Evolutionary conservation across 2,329 filamentous ascomycete species (phyloP).

Genomic region (Claviceps sp.): DNA sequence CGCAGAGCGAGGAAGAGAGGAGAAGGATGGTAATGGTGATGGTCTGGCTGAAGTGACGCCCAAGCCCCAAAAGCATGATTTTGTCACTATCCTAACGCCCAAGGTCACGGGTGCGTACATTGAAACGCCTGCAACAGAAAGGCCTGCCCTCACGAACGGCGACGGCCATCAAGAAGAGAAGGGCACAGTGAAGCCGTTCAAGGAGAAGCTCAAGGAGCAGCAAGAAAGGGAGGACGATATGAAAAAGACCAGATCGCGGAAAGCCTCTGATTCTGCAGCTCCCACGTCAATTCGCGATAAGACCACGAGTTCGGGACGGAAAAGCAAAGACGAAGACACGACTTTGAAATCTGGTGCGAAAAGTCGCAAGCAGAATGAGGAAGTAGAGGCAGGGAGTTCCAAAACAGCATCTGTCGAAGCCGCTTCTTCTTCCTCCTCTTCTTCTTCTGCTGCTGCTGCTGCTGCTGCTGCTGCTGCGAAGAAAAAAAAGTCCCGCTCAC

Average conservation of each 20-base stretch:
- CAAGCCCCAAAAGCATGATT: conserved; percentile 29
- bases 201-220: conserved; percentile 9
- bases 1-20: conserved; percentile 12
- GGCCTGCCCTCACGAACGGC: conserved; percentile 19
- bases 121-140: conserved; percentile 38
- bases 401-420: too few relatives aligned
- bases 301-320: conserved; percentile 13
- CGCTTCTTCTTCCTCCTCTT: too few relatives aligned
- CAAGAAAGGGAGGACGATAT: conserved; percentile 4
- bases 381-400: conserved; percentile 1
- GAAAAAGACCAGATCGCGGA: not conserved
- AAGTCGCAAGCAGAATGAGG: conserved; percentile 12
- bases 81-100: conserved; percentile 37
- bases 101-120: conserved; percentile 42
- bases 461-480: conserved; percentile 12
- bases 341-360: conserved; percentile 18
- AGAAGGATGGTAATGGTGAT: conserved; percentile 8
- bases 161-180: not conserved
- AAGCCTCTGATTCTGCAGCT: conserved; percentile 2
- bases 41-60: conserved; percentile 33
- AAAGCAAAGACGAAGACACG: conserved; percentile 16
- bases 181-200: conserved; percentile 1
- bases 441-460: not conserved
- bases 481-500: conserved; percentile 16
- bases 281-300: conserved; percentile 13